Percentiles rank a stretch among this genome's conserved stretches.
phyloP scores from a whole-genome alignment of 2,329 filamentous ascomycete genomes.

The Colletotrichum plurivorum region DNA sequence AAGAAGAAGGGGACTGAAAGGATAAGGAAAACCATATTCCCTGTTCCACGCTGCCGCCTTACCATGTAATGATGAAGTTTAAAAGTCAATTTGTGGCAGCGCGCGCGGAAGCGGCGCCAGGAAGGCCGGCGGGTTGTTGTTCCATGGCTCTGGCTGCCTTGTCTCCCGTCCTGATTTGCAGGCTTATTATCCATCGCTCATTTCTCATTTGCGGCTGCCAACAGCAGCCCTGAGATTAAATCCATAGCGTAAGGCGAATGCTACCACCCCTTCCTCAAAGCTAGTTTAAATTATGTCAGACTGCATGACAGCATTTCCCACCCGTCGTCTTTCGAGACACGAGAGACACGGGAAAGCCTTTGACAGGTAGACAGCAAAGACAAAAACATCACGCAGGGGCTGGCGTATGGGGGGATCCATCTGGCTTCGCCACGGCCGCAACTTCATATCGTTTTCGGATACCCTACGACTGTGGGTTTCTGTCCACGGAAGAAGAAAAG shows the following conservation, averaged over 20 bases:
- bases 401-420: conserved; percentile 26
- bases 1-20: background rate
- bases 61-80: too few species aligned
- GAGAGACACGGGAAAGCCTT: background rate
- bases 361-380: background rate
- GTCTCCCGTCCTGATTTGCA: conserved; percentile 8
- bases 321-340: conserved; percentile 1
- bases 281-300: conserved; percentile 22
- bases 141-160: conserved; percentile 14
- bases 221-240: too few species aligned
- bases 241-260: too few species aligned
- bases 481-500: conserved; percentile 13
- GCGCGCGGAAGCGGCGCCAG: too few species aligned
- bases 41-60: conserved; percentile 19
- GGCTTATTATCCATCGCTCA: conserved; percentile 1
- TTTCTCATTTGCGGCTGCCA: conserved; percentile 10
- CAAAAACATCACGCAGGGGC: conserved; percentile 4
- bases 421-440: conserved; percentile 14
- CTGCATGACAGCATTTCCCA: conserved; percentile 14
- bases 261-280: background rate
- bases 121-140: conserved; percentile 5
- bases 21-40: conserved; percentile 1
- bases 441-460: conserved; percentile 18
- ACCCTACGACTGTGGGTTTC: conserved; percentile 2
- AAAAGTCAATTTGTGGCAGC: too few species aligned